Evolutionary conservation across 441 rosid species (phyloP), one percentile per base, ranked within the genome.

Genomic region (Daphne laureola): DNA sequence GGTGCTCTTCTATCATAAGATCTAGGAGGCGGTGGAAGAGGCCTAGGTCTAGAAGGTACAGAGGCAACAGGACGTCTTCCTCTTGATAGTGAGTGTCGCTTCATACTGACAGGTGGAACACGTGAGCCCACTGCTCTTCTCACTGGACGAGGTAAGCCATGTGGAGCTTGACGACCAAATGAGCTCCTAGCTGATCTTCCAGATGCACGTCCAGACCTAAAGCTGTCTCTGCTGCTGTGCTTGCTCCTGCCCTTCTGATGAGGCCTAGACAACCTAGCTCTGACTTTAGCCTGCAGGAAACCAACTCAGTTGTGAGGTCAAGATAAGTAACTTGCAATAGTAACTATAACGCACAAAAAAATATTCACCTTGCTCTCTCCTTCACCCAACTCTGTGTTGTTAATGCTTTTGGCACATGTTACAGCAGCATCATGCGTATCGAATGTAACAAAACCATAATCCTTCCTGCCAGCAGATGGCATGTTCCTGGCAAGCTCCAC

Each of bases 381-480:
- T 54, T 74, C 93, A 26, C 95, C 98, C 73, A 93, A 63, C 56
- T 87, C 98, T 1, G 87, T 74, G 70, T 93, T 93, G 74, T 87
- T 93, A 67, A 93, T 87, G 67, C 87, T 66, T 78, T 93, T 93
- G 40, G 95, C 90, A 76, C 97, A 89, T 12, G 58, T 68, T 61
- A 93, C 89, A 12, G 98, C 97, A 66, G 97, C 84, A 53, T 84
- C 98, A 55, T 89, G 97, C 63, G 82, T 73, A 67, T 87, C 96
- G 53, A 93, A 93, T 43, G 97, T 86, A 57, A 93, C 95, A 78
- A 93, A 93, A 60, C 97, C 98, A 62, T 84, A 92, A 76, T 92
- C 97, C 75, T 81, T 90, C 71, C 98, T 81, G 77, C 79, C 84
- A 21, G 97, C 98, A 66, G 94, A 84, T 63, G 97, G 97, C 98